Evolutionary conservation across 2,329 filamentous ascomycete genomes (phyloP), one percentile per base, ranked within the genome.

Genomic region (Chrysoporthe puriensis): DNA sequence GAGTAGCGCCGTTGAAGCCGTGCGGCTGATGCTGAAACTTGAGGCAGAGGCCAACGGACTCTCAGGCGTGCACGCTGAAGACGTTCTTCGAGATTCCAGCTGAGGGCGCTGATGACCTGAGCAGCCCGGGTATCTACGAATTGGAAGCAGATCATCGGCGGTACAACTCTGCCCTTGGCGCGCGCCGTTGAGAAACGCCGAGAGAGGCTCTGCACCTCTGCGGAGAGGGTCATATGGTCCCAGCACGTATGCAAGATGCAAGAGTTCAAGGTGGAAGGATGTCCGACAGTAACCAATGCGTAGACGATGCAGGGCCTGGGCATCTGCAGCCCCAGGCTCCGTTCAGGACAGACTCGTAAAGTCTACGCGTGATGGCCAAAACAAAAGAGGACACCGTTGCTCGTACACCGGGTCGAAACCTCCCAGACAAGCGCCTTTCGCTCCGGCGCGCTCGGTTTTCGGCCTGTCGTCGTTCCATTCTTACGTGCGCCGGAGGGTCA

Each of bases 1-100:
- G 7, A 40, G 36, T 62, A 61, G 63, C 18, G 46, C 48, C 40
- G 64, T 46, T 36, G 14, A 57, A 44, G 50, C n/a, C 9, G 48
- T 63, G 58, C 44, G 60, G 67, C 63, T 69, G 63, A 61, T 34
- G 42, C 54, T 59, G 56, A 50, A 48, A 34, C 32, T 58, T 34
- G 54, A 36, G 34, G 26, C 44, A 43, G 46, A 40, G 36, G 18
- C 63, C 40, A 16, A 1, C 16, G 21, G 21, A 44, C 26, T 34
- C 26, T n/a, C 9, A 5, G 5, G 13, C 11, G 11, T 59, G n/a
- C 16, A 8, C 43, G 14, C n/a, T 44, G 43, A 32, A 3, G 40
- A 16, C 43, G 8, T 32, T 4, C 50, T 34, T 34, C 26, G 6
- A 14, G 50, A n/a, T 40, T 14, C 18, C 34, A 58, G 56, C 56